Evolutionary conservation across 2,329 filamentous ascomycete species (phyloP).

Genomic region (Cryoendolithus antarcticus): DNA sequence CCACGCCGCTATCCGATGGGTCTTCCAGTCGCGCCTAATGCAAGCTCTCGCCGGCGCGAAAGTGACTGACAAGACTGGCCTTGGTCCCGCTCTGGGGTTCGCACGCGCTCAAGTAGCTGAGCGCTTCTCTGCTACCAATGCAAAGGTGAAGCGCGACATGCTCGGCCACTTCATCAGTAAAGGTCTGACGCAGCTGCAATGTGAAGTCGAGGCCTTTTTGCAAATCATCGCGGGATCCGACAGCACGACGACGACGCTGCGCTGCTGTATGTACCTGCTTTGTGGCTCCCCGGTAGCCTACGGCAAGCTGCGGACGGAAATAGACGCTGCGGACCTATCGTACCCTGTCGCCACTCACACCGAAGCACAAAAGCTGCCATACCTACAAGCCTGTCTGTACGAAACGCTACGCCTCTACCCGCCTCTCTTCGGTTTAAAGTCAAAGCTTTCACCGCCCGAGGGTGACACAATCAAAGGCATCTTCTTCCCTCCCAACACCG

Average conservation of each 20-base stretch:
- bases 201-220: constrained; percentile 27
- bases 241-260: constrained; percentile 41
- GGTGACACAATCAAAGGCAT: constrained; percentile 23
- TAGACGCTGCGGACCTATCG: constrained; percentile 23
- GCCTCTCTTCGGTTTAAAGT: constrained; percentile 17
- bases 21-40: constrained; percentile 12
- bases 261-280: constrained; percentile 37
- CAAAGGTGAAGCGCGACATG: constrained; percentile 34
- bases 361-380: constrained; percentile 17
- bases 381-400: constrained; percentile 20
- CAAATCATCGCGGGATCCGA: constrained; percentile 43
- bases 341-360: constrained; percentile 12
- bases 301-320: constrained; percentile 34
- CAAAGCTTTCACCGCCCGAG: constrained; percentile 14
- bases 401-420: constrained; percentile 22
- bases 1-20: constrained; percentile 12
- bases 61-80: constrained; percentile 15
- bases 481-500: constrained; percentile 35
- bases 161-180: constrained; percentile 37
- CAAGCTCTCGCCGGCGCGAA: constrained; percentile 15
- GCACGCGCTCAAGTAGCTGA: constrained; percentile 16
- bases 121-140: constrained; percentile 12
- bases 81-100: constrained; percentile 16
- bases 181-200: constrained; percentile 26
- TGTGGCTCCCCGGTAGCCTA: constrained; percentile 35